Conservation (phyloP, 1,139 yeast species). For the Geotrichum citri-aurantii region DNA sequence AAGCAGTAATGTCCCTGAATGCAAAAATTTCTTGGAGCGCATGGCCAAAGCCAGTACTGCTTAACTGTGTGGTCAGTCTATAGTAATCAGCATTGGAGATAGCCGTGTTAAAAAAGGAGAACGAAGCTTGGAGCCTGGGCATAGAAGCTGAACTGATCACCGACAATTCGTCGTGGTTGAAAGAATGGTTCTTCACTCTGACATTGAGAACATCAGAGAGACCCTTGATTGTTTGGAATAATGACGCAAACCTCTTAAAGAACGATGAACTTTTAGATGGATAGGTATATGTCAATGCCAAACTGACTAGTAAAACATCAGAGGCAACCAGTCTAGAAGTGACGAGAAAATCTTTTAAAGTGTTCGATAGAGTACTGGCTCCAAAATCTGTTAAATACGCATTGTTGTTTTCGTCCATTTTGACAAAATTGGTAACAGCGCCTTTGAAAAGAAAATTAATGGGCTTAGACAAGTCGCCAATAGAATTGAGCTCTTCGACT, state of each 20-base stretch:
- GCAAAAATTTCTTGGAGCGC: conserved; percentile 1
- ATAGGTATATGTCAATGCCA: conserved; percentile 11
- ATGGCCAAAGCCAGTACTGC: background rate
- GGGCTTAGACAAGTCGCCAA: conserved; percentile 6
- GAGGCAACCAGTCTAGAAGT: conserved; percentile 20
- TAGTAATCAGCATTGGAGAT: background rate
- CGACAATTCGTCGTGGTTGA: background rate
- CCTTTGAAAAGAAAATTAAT: conserved; percentile 6
- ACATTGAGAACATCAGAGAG: background rate
- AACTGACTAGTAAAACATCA: conserved; percentile 23
- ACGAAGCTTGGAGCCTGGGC: conserved; percentile 14
- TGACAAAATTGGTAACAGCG: conserved; percentile 20
- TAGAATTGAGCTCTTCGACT: background rate
- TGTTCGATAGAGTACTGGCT: conserved; percentile 19
- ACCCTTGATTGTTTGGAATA: background rate
- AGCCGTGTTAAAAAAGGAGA: background rate
- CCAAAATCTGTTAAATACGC: conserved; percentile 22
- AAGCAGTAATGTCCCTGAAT: background rate
- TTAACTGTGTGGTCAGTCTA: background rate
- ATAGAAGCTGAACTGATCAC: background rate
- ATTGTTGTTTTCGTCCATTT: conserved; percentile 12
- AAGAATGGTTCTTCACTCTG: background rate
- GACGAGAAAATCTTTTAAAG: conserved; percentile 22
- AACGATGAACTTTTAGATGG: background rate
- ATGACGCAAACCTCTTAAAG: background rate